Percentiles rank a stretch among this genome's conserved stretches.
These are phyloP conservation scores for Neofusicoccum parvum DNA, from an alignment of 2,329 filamentous ascomycete species.

Conservation along the genomic window DNA sequence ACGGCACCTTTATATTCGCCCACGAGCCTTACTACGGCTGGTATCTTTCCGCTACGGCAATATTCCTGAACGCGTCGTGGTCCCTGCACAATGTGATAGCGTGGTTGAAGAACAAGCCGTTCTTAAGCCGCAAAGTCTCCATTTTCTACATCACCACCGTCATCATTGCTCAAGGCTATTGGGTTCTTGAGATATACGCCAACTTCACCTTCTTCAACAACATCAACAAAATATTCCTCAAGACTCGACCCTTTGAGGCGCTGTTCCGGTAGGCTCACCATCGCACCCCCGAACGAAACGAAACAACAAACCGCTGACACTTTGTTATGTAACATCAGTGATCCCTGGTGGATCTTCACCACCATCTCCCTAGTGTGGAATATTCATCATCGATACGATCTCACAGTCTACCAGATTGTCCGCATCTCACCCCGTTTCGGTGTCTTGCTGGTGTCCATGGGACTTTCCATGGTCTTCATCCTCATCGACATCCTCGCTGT, in stretches of 20 bases:
- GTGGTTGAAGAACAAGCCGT: constrained; percentile 68
- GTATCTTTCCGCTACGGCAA: constrained; percentile 64
- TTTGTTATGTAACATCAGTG: constrained; percentile 37
- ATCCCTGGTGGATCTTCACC: constrained; percentile 71
- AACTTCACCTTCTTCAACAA: constrained; percentile 67
- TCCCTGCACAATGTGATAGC: constrained; percentile 66
- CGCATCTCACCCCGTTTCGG: constrained; percentile 65
- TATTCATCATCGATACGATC: constrained; percentile 64
- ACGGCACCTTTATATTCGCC: constrained; percentile 63
- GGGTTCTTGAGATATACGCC: constrained; percentile 66
- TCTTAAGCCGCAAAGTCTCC: constrained; percentile 54
- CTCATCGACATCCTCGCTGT: constrained; percentile 64
- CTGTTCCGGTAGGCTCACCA: constrained; percentile 53
- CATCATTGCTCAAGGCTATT: constrained; percentile 63
- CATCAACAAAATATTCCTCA: constrained; percentile 54
- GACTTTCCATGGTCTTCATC: constrained; percentile 62
- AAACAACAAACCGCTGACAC: not conserved
- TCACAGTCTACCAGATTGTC: constrained; percentile 60
- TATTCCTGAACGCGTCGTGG: constrained; percentile 65
- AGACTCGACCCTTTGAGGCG: constrained; percentile 62
- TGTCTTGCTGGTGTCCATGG: constrained; percentile 63
- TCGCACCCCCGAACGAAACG: not conserved
- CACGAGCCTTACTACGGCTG: constrained; percentile 60
- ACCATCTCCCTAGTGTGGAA: constrained; percentile 62
- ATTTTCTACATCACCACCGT: constrained; percentile 62